A percentile compares a stretch with the other conserved stretches of the same genome.
These are phyloP conservation scores for Fusarium incarnatum DNA, from an alignment of 2,329 filamentous ascomycete genomes.

Conservation along the genomic window DNA sequence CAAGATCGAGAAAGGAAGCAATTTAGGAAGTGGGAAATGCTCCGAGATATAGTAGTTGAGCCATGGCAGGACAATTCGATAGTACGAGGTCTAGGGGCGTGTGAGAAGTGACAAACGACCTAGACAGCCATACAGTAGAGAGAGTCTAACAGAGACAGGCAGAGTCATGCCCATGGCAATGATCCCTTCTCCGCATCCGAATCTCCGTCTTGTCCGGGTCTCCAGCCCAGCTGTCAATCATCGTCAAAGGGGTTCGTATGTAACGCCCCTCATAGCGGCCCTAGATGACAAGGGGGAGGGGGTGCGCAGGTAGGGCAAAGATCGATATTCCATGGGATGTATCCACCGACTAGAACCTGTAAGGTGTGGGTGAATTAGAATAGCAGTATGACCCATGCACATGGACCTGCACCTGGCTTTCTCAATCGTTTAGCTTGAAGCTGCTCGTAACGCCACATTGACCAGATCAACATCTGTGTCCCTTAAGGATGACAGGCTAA, in stretches of 20 bases:
- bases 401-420: conserved; percentile 12
- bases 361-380: conserved; percentile 19
- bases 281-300: conserved; percentile 42
- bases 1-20: conserved; percentile 8
- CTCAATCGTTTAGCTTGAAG: conserved; percentile 31
- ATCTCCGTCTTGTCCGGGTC: conserved; percentile 26
- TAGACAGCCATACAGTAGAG: background rate
- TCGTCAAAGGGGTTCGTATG: conserved; percentile 39
- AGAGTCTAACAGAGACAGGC: background rate
- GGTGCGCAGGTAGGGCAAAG: conserved; percentile 34
- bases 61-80: conserved; percentile 26
- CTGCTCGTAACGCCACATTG: conserved; percentile 44
- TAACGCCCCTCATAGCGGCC: conserved; percentile 28
- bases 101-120: background rate
- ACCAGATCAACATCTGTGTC: conserved; percentile 32
- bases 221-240: conserved; percentile 32
- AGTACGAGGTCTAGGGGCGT: conserved; percentile 20
- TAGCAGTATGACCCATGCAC: conserved; percentile 35
- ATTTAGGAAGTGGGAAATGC: conserved; percentile 25
- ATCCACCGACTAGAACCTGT: conserved; percentile 10
- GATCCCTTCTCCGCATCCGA: conserved; percentile 40
- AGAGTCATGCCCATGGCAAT: conserved; percentile 11
- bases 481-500: conserved; percentile 15
- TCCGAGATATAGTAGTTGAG: conserved; percentile 35
- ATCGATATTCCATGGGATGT: conserved; percentile 31